Evolutionary conservation across 148 eudicot species (phyloP).

Genomic region (Dianthus caryophyllus): DNA sequence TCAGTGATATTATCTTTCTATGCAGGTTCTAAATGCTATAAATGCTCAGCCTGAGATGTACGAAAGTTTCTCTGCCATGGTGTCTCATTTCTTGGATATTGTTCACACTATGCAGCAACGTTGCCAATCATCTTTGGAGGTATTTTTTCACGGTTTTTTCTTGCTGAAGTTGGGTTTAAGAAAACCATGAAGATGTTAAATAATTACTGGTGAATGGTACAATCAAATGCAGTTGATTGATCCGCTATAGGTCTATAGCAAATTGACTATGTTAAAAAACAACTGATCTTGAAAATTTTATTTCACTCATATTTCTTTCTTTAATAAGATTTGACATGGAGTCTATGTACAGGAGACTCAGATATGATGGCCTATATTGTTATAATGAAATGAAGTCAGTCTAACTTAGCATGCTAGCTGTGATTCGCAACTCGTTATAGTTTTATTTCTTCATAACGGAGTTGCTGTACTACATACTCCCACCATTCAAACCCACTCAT

Average conservation of each 20-base stretch:
- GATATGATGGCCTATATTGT: neutral
- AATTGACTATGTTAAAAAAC: no score
- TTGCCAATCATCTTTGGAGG: conserved; percentile 86
- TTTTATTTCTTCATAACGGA: no score
- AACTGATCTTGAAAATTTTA: no score
- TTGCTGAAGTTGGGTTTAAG: neutral
- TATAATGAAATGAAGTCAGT: neutral
- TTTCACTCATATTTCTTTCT: no score
- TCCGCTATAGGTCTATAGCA: neutral
- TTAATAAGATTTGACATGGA: neutral
- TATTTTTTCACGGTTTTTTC: conserved; percentile 15
- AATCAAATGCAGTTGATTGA: neutral
- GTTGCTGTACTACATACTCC: neutral
- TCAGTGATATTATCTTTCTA: neutral
- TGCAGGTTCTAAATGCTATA: conserved; percentile 65
- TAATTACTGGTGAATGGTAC: neutral
- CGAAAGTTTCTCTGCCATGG: conserved; percentile 38
- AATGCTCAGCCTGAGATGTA: conserved; percentile 72
- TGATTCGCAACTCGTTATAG: no score
- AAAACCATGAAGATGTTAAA: neutral
- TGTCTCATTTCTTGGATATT: conserved; percentile 71
- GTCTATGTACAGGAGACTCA: neutral
- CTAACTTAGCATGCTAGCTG: neutral
- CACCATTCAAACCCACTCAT: no score
- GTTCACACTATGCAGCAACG: conserved; percentile 81